Conservation (phyloP, 257 asterid species). For the Nicotiana tabacum region DNA sequence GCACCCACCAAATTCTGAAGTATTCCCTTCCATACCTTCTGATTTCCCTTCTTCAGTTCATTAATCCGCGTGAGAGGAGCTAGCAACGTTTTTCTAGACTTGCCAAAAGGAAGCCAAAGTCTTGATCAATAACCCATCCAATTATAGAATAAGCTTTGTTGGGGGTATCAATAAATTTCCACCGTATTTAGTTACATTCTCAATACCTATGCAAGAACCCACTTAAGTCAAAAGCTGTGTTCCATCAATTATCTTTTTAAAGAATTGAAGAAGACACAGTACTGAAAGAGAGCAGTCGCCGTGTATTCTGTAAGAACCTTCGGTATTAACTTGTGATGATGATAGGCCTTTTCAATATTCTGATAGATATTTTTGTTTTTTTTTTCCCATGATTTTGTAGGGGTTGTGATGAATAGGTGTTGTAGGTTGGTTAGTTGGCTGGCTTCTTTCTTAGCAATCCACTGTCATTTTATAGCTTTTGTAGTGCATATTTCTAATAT, state of each 20-base stretch:
- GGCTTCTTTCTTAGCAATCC: not conserved
- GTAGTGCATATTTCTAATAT: not conserved
- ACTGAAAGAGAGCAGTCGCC: conserved; percentile 19
- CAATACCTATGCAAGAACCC: conserved; percentile 21
- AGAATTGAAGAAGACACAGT: conserved; percentile 8
- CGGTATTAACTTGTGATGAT: not conserved
- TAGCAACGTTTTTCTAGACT: conserved; percentile 10
- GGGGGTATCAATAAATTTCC: conserved; percentile 17
- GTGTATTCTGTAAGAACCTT: conserved; percentile 30
- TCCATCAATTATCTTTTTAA: conserved; percentile 30
- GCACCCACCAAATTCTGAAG: conserved; percentile 15
- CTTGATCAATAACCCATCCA: conserved; percentile 2
- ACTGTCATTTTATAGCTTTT: not conserved
- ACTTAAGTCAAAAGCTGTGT: conserved; percentile 36
- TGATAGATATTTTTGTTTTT: not conserved
- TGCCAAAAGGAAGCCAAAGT: conserved; percentile 13
- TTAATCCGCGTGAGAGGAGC: conserved; percentile 15
- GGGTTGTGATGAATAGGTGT: not conserved
- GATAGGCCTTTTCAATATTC: not conserved
- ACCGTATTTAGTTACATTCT: conserved; percentile 17
- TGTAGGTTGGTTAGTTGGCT: not conserved
- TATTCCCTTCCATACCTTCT: conserved; percentile 8
- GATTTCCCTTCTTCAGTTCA: conserved; percentile 15
- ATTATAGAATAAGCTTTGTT: conserved; percentile 7
- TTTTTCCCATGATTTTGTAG: not conserved